Evolutionary conservation across 163 green algal genomes (phyloP), one percentile per base, ranked within the genome.

Genomic region (Chloromonas sp.): DNA sequence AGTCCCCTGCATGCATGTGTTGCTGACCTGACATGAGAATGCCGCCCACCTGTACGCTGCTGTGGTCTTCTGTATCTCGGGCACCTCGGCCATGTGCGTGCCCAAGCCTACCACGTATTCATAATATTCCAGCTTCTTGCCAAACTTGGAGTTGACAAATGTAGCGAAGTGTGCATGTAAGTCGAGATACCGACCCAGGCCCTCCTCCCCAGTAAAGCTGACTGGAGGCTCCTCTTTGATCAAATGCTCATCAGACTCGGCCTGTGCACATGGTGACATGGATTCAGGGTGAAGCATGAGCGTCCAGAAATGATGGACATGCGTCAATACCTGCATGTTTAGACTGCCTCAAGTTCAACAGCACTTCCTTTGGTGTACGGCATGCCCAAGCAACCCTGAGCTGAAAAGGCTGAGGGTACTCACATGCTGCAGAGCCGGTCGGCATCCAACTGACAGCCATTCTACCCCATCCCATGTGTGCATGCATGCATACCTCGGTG

Each of bases 131-230:
- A 92, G 2, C 81, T 86, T 86, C 58, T 90, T 88, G 60, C 92
- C 95, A 91, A 97, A 98, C 82, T 96, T 95, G 84, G 89, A 84
- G 91, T 99, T 98, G 82, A 93, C 84, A 89, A 96, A 98, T 1
- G 61, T 70, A 15, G 91, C 87, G 90, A 95, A 93, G 1, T 94
- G 87, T 81, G 94, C 89, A 81, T 98, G 93, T 86, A 99, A 85
- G 93, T 99, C 97, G 82, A 99, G 88, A 88, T 94, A 98, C 8
- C 96, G 82, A 0, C 97, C 96, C 14, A 94, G 70, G 2, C 83
- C 90, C 87, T 99, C 97, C 88, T 99, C 95, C 0, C 94, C 95
- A 71, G 91, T 96, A 87, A 97, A 98, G 0, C 94, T 86, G 81
- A 95, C 81, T 14, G 83, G 60, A 1, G 89, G 90, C 84, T 95